phyloP scores from a whole-genome alignment of 2,329 filamentous ascomycete species.

The Curvularia verruculosa region DNA sequence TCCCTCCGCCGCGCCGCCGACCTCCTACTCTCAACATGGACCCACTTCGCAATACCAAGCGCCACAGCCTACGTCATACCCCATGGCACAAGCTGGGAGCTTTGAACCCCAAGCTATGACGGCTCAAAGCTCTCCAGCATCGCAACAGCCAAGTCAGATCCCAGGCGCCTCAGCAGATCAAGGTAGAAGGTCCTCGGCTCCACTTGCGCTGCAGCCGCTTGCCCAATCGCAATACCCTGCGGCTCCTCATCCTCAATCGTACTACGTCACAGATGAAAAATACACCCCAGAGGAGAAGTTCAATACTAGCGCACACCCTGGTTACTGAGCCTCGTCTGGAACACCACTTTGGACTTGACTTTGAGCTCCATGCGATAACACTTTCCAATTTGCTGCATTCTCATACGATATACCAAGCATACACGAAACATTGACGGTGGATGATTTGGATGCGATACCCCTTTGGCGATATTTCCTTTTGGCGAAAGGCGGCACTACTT shows the following conservation, averaged over 20 bases:
- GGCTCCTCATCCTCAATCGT: conserved; percentile 33
- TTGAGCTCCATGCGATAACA: neutral
- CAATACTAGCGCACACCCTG: conserved; percentile 14
- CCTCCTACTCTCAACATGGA: conserved; percentile 36
- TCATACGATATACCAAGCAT: conserved; percentile 15
- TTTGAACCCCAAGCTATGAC: conserved; percentile 34
- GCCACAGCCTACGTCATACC: conserved; percentile 34
- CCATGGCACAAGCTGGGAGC: conserved; percentile 28
- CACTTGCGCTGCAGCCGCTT: conserved; percentile 37
- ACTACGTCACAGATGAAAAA: conserved; percentile 42
- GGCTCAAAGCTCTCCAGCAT: conserved; percentile 23
- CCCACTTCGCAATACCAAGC: conserved; percentile 27
- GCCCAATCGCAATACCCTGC: conserved; percentile 29
- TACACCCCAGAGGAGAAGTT: conserved; percentile 27
- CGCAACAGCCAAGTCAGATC: conserved; percentile 23
- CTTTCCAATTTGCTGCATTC: conserved; percentile 1
- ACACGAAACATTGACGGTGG: conserved; percentile 20
- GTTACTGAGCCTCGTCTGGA: conserved; percentile 9
- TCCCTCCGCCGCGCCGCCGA: conserved; percentile 16
- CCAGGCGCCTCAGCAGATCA: conserved; percentile 29
- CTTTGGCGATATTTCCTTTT: conserved; percentile 15
- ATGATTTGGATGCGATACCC: conserved; percentile 30
- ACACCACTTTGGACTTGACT: neutral
- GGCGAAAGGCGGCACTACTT: conserved; percentile 17
- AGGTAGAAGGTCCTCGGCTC: conserved; percentile 42